Conservation (phyloP, 1,139 yeast genomes). For the Pichia sp. region DNA sequence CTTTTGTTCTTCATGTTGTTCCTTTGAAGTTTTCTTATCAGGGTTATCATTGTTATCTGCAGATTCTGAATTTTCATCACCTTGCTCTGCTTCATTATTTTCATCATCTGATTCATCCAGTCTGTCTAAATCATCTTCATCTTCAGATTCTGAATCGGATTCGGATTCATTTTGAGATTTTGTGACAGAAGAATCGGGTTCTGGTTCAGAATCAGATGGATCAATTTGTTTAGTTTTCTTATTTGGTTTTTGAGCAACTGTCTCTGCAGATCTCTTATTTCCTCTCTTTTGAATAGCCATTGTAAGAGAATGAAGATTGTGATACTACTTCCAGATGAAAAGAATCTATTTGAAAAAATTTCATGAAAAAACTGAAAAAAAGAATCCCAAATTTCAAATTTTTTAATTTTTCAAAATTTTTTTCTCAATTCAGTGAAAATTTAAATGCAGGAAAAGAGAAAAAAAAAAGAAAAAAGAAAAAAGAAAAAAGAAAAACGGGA, state of each 20-base stretch:
- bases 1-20: conserved; percentile 80
- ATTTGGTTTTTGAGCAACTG: conserved; percentile 4
- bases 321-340: neutral
- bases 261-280: conserved; percentile 21
- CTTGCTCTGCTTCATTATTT: conserved; percentile 7
- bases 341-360: neutral
- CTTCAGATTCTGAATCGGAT: conserved; percentile 19
- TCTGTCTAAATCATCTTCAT: conserved; percentile 13
- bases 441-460: neutral
- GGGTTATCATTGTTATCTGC: conserved; percentile 25
- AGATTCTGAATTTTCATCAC: conserved; percentile 21
- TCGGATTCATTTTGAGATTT: conserved; percentile 12
- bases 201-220: conserved; percentile 2
- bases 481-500: neutral
- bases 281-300: conserved; percentile 21
- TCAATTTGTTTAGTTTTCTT: conserved; percentile 20
- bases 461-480: neutral
- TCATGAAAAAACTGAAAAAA: neutral
- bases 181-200: conserved; percentile 12
- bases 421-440: neutral
- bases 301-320: neutral
- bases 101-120: conserved; percentile 6
- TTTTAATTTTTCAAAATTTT: neutral
- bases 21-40: conserved; percentile 48
- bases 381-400: neutral